A percentile compares a stretch with the other conserved stretches of the same genome.
Evolutionary conservation across 192 early-diverging fungal genomes (phyloP).

Genomic region (Neocallimastix lanati): DNA sequence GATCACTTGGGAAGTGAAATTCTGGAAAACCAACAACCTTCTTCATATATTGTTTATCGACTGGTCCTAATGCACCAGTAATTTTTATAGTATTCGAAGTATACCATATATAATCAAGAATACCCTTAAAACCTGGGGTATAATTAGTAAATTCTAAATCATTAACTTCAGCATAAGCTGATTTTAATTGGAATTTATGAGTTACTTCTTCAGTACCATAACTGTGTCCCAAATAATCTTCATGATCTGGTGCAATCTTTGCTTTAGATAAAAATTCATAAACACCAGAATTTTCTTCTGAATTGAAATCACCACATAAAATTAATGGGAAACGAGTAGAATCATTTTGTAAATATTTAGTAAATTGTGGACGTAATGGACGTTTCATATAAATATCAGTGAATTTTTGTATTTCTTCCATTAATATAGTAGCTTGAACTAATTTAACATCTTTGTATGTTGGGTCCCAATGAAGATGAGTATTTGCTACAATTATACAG

Average conservation of each 20-base stretch:
- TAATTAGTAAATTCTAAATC: slow-evolving; percentile 89
- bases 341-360: slow-evolving; percentile 1
- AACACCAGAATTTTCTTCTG: slow-evolving; percentile 69
- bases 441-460: slow-evolving; percentile 82
- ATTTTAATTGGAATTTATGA: slow-evolving; percentile 68
- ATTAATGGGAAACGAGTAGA: slow-evolving; percentile 20
- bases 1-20: slow-evolving; percentile 44
- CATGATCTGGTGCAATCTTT: slow-evolving; percentile 56
- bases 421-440: slow-evolving; percentile 82
- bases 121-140: slow-evolving; percentile 65
- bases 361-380: slow-evolving; percentile 12
- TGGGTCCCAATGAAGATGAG: slow-evolving; percentile 91
- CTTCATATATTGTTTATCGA: slow-evolving; percentile 64
- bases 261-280: slow-evolving; percentile 76
- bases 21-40: slow-evolving; percentile 84
- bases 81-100: slow-evolving; percentile 51
- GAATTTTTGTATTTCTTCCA: slow-evolving; percentile 66
- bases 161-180: slow-evolving; percentile 49
- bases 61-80: slow-evolving; percentile 55
- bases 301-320: slow-evolving; percentile 93
- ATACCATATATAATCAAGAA: slow-evolving; percentile 93
- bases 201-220: slow-evolving; percentile 69
- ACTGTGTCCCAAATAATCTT: slow-evolving; percentile 57
- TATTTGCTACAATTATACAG: slow-evolving; percentile 61
- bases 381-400: slow-evolving; percentile 24